Percentiles rank a stretch among this genome's conserved stretches.
These are phyloP conservation scores for Didymella exigua DNA, from an alignment of 2,329 filamentous ascomycete species.

Conservation along the genomic window DNA sequence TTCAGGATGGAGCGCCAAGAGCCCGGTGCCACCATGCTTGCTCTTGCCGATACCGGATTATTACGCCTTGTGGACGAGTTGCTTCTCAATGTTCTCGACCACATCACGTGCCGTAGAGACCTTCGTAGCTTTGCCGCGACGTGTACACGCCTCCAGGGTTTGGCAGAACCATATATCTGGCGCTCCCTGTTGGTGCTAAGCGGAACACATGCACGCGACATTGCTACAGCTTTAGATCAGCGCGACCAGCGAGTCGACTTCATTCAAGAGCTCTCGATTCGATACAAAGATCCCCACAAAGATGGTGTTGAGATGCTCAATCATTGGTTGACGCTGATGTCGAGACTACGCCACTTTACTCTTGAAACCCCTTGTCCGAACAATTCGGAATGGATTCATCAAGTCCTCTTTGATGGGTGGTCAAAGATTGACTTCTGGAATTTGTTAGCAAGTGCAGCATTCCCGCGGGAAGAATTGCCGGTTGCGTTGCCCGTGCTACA, in stretches of 20 bases:
- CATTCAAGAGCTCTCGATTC: conserved; percentile 39
- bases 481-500: conserved; percentile 36
- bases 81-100: conserved; percentile 43
- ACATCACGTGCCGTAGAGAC: conserved; percentile 29
- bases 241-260: conserved; percentile 31
- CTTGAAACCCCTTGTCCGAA: conserved; percentile 47
- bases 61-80: conserved; percentile 44
- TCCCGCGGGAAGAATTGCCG: conserved; percentile 22
- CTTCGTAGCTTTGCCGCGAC: conserved; percentile 40
- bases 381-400: conserved; percentile 37
- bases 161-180: conserved; percentile 46
- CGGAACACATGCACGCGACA: conserved; percentile 32
- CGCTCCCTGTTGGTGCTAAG: conserved; percentile 34
- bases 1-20: conserved; percentile 30
- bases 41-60: conserved; percentile 25
- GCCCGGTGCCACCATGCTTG: conserved; percentile 20
- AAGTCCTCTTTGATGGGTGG: conserved; percentile 32
- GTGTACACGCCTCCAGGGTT: conserved; percentile 36
- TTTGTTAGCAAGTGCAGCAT: conserved; percentile 35
- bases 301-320: conserved; percentile 41
- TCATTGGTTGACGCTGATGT: conserved; percentile 34
- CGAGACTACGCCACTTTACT: conserved; percentile 37
- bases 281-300: conserved; percentile 30
- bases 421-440: conserved; percentile 42
- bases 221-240: conserved; percentile 32